These are phyloP conservation scores for Phytophthora quininea DNA, from an alignment of 352 stramenopile genomes.

Conservation along the genomic window DNA sequence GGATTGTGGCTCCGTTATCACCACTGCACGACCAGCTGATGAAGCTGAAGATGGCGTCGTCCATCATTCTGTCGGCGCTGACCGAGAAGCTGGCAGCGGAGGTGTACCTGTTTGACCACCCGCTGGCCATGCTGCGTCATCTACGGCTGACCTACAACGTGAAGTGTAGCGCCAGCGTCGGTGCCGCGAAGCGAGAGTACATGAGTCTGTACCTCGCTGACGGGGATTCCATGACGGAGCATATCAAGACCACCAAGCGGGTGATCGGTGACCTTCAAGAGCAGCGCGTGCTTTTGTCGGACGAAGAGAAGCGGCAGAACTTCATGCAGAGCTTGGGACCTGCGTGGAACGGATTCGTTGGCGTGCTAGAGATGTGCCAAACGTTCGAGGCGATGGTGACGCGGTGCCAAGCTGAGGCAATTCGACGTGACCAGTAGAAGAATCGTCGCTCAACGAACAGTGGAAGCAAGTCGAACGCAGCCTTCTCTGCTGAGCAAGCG, in stretches of 20 bases:
- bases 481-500: background rate
- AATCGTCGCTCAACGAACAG: background rate
- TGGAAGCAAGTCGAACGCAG: background rate
- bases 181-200: conserved; percentile 2
- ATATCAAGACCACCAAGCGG: no score
- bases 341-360: conserved; percentile 15
- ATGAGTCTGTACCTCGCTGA: conserved; percentile 3
- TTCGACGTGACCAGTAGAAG: conserved; percentile 14
- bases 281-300: background rate
- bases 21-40: background rate
- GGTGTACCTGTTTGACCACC: conserved; percentile 3
- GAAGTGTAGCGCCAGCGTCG: conserved; percentile 6
- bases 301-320: conserved; percentile 13
- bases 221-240: conserved; percentile 8
- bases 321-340: conserved; percentile 13
- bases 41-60: conserved; percentile 2
- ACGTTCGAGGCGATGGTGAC: conserved; percentile 10
- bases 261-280: conserved; percentile 19
- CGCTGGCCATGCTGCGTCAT: background rate
- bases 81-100: background rate
- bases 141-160: background rate
- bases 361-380: conserved; percentile 6
- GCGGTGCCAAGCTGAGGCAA: conserved; percentile 13
- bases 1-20: background rate
- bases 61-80: background rate